Conservation (phyloP, 1,284 basidiomycete species). For the Ganoderma meredithae region DNA sequence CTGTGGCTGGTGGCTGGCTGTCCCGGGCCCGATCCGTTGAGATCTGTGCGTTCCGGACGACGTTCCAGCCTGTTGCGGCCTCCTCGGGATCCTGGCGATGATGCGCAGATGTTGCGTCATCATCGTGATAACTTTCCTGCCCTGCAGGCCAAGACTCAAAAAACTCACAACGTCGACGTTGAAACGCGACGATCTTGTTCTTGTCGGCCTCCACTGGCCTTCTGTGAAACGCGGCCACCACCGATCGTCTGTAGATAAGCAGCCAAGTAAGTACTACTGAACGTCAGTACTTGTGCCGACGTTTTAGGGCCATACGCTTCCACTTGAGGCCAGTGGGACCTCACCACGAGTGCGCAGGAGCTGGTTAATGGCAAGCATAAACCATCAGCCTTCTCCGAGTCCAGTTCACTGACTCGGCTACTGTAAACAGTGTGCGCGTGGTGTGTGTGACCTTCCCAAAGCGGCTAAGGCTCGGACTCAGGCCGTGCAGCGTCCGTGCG, state of each 20-base stretch:
- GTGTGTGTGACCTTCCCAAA: not conserved
- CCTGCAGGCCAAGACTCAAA: too few species aligned
- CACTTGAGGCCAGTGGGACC: not conserved
- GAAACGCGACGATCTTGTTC: not conserved
- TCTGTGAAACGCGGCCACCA: not conserved
- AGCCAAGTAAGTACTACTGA: not conserved
- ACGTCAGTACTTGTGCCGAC: not conserved
- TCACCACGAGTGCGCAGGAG: not conserved
- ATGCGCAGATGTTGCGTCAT: not conserved
- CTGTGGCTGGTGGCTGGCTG: not conserved
- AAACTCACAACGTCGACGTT: not conserved
- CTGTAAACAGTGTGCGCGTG: not conserved
- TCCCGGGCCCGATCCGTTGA: not conserved
- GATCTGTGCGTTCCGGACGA: not conserved
- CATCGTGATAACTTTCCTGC: too few species aligned
- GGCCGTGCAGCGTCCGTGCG: conserved; percentile 1
- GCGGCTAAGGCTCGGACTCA: conserved; percentile 1
- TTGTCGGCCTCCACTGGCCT: not conserved
- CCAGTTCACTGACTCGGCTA: not conserved
- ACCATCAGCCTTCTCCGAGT: not conserved
- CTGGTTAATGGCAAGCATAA: not conserved
- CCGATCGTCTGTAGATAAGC: not conserved
- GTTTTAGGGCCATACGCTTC: not conserved
- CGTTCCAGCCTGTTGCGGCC: not conserved
- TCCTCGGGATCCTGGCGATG: not conserved